Evolutionary conservation across 371 early-diverging fungal species (phyloP).

Genomic region (Rhizopus stolonifer): DNA sequence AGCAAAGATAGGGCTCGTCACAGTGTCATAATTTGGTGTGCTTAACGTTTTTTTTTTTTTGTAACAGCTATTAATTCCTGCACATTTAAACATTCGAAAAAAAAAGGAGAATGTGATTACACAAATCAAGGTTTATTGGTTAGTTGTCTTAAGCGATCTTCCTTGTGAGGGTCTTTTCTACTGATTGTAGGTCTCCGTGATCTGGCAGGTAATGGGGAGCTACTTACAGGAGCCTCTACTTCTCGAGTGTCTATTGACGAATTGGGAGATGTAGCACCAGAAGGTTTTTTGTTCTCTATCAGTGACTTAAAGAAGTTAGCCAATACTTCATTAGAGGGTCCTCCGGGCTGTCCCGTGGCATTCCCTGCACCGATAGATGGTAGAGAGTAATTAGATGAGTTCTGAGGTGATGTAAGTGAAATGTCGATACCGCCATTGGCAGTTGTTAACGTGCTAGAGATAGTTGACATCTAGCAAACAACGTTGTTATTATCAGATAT

Average conservation of each 20-base stretch:
- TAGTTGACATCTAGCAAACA: constrained; percentile 1
- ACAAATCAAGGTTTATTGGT: constrained; percentile 21
- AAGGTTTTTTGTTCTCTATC: constrained; percentile 62
- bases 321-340: constrained; percentile 68
- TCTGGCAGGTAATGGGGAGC: neutral
- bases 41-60: no score
- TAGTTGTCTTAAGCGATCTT: constrained; percentile 48
- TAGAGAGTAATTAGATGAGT: constrained; percentile 14
- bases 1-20: no score
- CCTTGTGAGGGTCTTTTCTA: constrained; percentile 51
- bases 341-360: constrained; percentile 27
- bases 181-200: constrained; percentile 32
- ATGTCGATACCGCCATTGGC: neutral
- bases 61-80: no score
- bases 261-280: constrained; percentile 21
- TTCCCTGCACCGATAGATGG: constrained; percentile 9
- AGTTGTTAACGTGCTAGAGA: neutral
- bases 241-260: constrained; percentile 4
- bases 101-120: no score
- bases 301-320: constrained; percentile 87
- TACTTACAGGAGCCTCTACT: neutral
- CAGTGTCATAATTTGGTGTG: no score
- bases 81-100: no score
- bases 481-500: neutral
- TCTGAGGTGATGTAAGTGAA: neutral